Evolutionary conservation across 192 early-diverging fungal genomes (phyloP).

Genomic region (Backusella westeae): DNA sequence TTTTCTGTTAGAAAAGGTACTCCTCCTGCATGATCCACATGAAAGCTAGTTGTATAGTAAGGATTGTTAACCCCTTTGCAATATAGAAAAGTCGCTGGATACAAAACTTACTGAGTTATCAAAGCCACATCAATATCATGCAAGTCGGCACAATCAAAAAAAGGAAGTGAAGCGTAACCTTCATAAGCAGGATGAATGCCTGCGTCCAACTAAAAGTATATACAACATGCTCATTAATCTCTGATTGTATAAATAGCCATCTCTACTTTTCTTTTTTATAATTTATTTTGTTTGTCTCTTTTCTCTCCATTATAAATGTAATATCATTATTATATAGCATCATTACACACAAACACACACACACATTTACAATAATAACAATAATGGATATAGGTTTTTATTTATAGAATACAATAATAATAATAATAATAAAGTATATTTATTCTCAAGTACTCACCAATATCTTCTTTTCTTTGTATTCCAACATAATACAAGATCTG

Average conservation of each 20-base stretch:
- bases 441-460: constrained; percentile 55
- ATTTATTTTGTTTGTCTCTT: neutral
- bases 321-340: neutral
- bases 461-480: constrained; percentile 95
- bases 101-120: constrained; percentile 76
- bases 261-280: neutral
- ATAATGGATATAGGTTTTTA: neutral
- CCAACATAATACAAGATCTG: constrained; percentile 85
- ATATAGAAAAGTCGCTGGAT: neutral
- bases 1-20: constrained; percentile 97
- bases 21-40: constrained; percentile 95
- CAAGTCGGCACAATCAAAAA: constrained; percentile 92
- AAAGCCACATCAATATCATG: constrained; percentile 83
- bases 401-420: neutral
- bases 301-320: neutral
- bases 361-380: neutral
- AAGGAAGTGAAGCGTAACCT: constrained; percentile 87
- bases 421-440: neutral
- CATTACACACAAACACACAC: neutral
- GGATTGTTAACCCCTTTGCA: neutral
- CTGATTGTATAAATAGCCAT: neutral
- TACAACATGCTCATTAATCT: neutral
- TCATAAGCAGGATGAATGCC: constrained; percentile 93
- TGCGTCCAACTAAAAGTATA: constrained; percentile 75
- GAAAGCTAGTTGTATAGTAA: constrained; percentile 62